A percentile compares a stretch with the other conserved stretches of the same genome.
Conservation (phyloP, 2,329 filamentous ascomycete species). For the Pseudogymnoascus sp. region DNA sequence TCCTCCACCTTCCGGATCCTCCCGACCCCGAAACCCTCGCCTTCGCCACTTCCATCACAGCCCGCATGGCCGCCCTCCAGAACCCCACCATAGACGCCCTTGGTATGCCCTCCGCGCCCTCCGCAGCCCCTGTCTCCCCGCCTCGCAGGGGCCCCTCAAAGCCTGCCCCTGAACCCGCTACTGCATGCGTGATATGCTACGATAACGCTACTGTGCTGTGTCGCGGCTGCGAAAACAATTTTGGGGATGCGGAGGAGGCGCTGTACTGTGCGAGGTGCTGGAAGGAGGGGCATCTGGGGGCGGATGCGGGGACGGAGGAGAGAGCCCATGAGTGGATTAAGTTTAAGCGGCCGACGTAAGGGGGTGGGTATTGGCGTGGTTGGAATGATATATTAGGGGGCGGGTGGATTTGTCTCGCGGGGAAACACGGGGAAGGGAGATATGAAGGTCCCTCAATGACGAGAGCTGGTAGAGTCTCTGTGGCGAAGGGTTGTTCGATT, state of each 20-base stretch:
- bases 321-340: slow-evolving; percentile 55
- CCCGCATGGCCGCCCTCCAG: slow-evolving; percentile 24
- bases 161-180: slow-evolving; percentile 58
- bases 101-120: slow-evolving; percentile 25
- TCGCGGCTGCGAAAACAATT: slow-evolving; percentile 55
- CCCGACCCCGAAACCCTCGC: slow-evolving; percentile 17
- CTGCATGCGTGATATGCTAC: slow-evolving; percentile 76
- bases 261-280: slow-evolving; percentile 73
- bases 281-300: slow-evolving; percentile 69
- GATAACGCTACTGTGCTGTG: slow-evolving; percentile 69
- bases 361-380: background rate
- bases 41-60: slow-evolving; percentile 23
- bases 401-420: background rate
- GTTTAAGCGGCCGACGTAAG: background rate
- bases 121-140: slow-evolving; percentile 18
- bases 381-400: background rate
- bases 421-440: background rate
- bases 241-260: slow-evolving; percentile 33
- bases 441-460: background rate
- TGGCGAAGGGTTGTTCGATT: background rate
- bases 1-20: slow-evolving; percentile 11
- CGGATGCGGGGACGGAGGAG: slow-evolving; percentile 62
- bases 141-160: slow-evolving; percentile 13
- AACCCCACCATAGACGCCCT: slow-evolving; percentile 15
- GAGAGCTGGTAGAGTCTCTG: background rate